phyloP scores from a whole-genome alignment of 257 asterid genomes.

The Forsythia viridissima region DNA sequence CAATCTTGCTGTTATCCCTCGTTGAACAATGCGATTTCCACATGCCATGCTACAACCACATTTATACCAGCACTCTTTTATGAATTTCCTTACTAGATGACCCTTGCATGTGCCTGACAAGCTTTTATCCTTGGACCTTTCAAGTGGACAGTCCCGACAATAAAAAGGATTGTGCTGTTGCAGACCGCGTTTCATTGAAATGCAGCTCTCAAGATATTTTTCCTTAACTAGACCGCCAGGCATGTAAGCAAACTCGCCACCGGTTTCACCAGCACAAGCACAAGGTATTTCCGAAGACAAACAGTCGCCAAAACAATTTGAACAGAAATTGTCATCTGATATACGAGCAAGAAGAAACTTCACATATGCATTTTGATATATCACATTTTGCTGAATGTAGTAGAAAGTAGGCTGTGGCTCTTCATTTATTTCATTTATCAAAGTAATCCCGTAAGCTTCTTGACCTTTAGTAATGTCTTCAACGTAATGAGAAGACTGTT shows the following conservation, averaged over 20 bases:
- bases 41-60: conserved; percentile 67
- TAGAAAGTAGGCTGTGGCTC: conserved; percentile 44
- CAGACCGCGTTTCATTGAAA: conserved; percentile 41
- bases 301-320: conserved; percentile 53
- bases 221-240: conserved; percentile 51
- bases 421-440: conserved; percentile 46
- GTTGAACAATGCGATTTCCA: conserved; percentile 73
- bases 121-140: conserved; percentile 36
- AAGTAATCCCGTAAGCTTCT: conserved; percentile 41
- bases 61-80: conserved; percentile 80
- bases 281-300: conserved; percentile 49
- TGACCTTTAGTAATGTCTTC: conserved; percentile 44
- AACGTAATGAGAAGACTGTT: conserved; percentile 10
- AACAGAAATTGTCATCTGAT: conserved; percentile 57
- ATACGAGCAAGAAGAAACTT: conserved; percentile 51
- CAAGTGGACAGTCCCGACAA: conserved; percentile 69
- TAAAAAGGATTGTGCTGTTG: conserved; percentile 36
- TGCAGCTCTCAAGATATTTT: conserved; percentile 39
- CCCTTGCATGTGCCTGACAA: conserved; percentile 53
- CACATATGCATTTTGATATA: conserved; percentile 39
- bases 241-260: conserved; percentile 61
- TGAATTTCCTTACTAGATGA: conserved; percentile 55
- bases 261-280: conserved; percentile 60
- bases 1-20: conserved; percentile 59
- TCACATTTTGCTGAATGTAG: conserved; percentile 42